These are phyloP conservation scores for Pichia sporocuriosa DNA, from an alignment of 805 yeast genomes.

Conservation along the genomic window DNA sequence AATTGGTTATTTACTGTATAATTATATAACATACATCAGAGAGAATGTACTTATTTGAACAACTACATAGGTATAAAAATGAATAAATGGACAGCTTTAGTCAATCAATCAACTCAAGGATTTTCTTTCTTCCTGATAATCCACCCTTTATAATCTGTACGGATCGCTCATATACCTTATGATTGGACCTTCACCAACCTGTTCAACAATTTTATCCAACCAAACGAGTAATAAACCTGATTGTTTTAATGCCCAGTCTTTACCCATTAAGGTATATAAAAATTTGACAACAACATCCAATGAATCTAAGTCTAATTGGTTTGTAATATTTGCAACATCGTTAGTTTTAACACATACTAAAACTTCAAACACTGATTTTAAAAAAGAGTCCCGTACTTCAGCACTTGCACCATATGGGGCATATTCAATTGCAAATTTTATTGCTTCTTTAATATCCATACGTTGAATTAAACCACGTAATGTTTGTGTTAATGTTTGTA, in stretches of 20 bases:
- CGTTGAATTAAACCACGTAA: constrained; percentile 58
- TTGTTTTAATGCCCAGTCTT: constrained; percentile 70
- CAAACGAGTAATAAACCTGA: constrained; percentile 84
- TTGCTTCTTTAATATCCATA: constrained; percentile 67
- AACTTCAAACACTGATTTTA: constrained; percentile 58
- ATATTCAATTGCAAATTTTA: constrained; percentile 52
- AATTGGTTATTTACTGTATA: no score
- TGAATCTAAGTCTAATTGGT: constrained; percentile 52
- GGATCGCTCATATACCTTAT: constrained; percentile 78
- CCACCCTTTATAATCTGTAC: constrained; percentile 8
- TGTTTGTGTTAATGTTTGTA: constrained; percentile 47
- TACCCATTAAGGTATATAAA: constrained; percentile 78
- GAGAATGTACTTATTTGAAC: no score
- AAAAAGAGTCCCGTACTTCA: constrained; percentile 44
- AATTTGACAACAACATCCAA: constrained; percentile 77
- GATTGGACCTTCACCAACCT: constrained; percentile 83
- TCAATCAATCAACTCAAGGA: background rate
- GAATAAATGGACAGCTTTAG: no score
- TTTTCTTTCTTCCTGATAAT: background rate
- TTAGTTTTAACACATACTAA: constrained; percentile 59
- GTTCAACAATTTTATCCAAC: constrained; percentile 85
- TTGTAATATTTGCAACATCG: constrained; percentile 60
- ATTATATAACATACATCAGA: no score
- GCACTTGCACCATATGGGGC: constrained; percentile 83
- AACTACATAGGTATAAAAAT: no score